phyloP scores from a whole-genome alignment of 768 basidiomycete genomes.

The Hericium rajendrae region DNA sequence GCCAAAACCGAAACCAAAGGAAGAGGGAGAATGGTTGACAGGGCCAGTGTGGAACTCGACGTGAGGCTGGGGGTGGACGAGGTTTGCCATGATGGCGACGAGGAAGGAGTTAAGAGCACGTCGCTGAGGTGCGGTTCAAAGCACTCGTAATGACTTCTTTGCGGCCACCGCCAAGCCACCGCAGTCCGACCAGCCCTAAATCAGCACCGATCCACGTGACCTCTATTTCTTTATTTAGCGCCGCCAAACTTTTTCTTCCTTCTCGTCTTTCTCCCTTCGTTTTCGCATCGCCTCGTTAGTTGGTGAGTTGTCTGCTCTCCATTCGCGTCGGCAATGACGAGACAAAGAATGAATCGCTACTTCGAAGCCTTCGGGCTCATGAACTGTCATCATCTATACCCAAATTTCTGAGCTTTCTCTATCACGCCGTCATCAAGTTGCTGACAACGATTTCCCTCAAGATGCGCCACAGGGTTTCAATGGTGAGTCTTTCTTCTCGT shows the following conservation, averaged over 20 bases:
- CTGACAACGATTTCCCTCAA: conserved; percentile 12
- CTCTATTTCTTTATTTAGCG: neutral
- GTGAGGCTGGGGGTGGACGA: conserved; percentile 42
- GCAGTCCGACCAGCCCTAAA: neutral
- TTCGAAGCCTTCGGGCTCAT: conserved; percentile 66
- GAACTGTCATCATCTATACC: conserved; percentile 64
- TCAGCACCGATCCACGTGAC: neutral
- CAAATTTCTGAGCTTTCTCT: conserved; percentile 73
- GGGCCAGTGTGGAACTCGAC: conserved; percentile 54
- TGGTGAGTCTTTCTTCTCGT: conserved; percentile 26
- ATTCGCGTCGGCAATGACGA: conserved; percentile 42
- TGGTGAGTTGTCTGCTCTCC: conserved; percentile 25
- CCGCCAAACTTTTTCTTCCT: neutral
- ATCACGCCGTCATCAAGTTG: conserved; percentile 4
- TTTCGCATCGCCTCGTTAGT: conserved; percentile 5
- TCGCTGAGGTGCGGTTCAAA: neutral
- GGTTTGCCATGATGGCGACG: conserved; percentile 54
- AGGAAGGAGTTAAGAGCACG: neutral
- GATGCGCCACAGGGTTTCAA: neutral
- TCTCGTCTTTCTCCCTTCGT: conserved; percentile 2
- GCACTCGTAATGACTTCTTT: neutral
- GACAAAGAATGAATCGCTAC: conserved; percentile 73
- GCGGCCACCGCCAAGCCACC: neutral
- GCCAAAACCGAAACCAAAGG: conserved; percentile 69
- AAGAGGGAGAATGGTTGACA: conserved; percentile 49